Base-by-base conservation (phyloP, 108 stramenopile genomes). In the Cyclotella cryptica region DNA sequence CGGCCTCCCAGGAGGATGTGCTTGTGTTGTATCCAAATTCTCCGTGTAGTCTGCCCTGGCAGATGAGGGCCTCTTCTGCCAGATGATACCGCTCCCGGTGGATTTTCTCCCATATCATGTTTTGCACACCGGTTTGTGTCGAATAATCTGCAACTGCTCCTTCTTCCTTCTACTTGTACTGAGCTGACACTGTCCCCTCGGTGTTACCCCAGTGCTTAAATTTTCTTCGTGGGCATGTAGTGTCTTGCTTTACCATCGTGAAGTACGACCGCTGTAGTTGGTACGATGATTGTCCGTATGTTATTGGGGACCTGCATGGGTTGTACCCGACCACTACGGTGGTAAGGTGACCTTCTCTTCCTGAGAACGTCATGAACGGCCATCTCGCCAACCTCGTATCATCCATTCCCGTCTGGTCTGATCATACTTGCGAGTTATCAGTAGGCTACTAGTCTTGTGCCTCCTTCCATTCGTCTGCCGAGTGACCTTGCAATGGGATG, bases 261-360 rank as follows among this genome's bases (percentile, higher is more conserved):
- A 30, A 74, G 21, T 74, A 74, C 1, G 49, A 63, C 22, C 73
- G 47, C 5, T 46, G 46, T 28, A 65, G 73, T 26, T 74, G 73
- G 28, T 65, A 74, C 13, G 62, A 60, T 1, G 73, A 39, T 0
- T n/a, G 13, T 0, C 63, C 29, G 0, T 29, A 26, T 6, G 6
- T 15, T 5, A 52, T 69, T 17, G 26, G 8, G 27, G 28, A 65
- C 0, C 30, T 15, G 17, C 73, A 74, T 0, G 73, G 73, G 30
- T 74, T 62, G 62, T 74, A 74, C 10, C 52, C 62, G 24, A 19
- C 19, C 1, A 65, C 64, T 26, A 74, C 39, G 28, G 52, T 29
- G 2, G 73, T 65, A 4, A 29, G 15, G 22, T 19, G 19, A 0
- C 73, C 73, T 19, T 65, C 27, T 12, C 55, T 40, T 9, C 73